Base-by-base conservation (phyloP, 2,329 filamentous ascomycete genomes). In the Aaosphaeria pasadenensis region DNA sequence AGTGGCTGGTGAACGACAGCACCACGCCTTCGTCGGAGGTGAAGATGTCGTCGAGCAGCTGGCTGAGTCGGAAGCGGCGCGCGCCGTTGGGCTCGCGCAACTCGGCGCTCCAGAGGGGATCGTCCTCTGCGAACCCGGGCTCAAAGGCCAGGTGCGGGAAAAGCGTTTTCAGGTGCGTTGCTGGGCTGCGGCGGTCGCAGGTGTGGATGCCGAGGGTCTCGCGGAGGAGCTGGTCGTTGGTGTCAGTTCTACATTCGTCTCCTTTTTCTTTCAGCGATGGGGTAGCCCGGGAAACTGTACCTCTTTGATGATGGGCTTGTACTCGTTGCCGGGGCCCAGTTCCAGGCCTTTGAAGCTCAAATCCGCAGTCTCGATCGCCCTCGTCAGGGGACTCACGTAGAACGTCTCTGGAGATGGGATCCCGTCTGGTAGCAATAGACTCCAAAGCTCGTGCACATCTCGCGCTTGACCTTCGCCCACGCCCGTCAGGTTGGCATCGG, bases 191-290 rank as follows among this genome's bases (percentile, higher is more conserved):
- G 29, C 79, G 76, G 65, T 89, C 84, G 61, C 86, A 89, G 0
- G 85, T 87, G 59, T 88, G 86, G 13, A 84, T 78, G 44, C 81
- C 83, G 43, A 88, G 79, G 3, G 79, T 79, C 66, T 89, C 86
- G 31, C 85, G 77, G 52, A 88, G 71, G 30, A 80, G 66, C 71
- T 74, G 35, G 17, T 24, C 17, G 17, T 24, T 17, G 13, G 6
- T 7, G 29, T 49, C 6, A 48, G 33, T 11, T 39, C 28, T 32
- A 29, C 24, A 7, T 2, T 44, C 29, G 35, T 33, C 30, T 6
- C 9, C 9, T 6, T 32, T 45, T 24, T 24, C 17, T 24, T 24
- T 24, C 17, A 24, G 17, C 17, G 17, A 24, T 24, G 17, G 17
- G 17, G 17, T n/a, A 36, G n/a, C 33, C 7, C 2, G 7, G n/a